Evolutionary conservation across 2,329 filamentous ascomycete species (phyloP).

Genomic region (Alternaria sp.): DNA sequence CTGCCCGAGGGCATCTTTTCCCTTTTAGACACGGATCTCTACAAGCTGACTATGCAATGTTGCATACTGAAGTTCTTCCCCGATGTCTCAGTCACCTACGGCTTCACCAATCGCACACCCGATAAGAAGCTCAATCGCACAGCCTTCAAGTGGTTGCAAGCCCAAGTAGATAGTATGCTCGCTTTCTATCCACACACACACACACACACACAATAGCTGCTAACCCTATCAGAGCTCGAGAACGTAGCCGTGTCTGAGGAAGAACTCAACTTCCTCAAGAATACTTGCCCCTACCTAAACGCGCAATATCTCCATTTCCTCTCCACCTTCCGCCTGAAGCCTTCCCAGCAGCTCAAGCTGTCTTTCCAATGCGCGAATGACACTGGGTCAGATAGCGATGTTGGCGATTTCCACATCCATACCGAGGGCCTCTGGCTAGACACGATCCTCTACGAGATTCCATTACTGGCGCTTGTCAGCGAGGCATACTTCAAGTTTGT

Average conservation of each 20-base stretch:
- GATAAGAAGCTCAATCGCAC: slow-evolving; percentile 87
- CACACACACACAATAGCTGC: neutral
- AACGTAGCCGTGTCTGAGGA: slow-evolving; percentile 81
- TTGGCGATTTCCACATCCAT: slow-evolving; percentile 78
- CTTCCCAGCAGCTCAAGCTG: slow-evolving; percentile 78
- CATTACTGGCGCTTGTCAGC: slow-evolving; percentile 86
- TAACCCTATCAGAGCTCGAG: slow-evolving; percentile 70
- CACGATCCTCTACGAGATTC: slow-evolving; percentile 98
- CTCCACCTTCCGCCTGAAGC: slow-evolving; percentile 79
- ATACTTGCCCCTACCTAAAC: slow-evolving; percentile 81
- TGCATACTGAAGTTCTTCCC: slow-evolving; percentile 88
- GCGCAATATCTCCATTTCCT: slow-evolving; percentile 82
- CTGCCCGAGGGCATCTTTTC: slow-evolving; percentile 54
- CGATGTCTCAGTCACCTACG: slow-evolving; percentile 81
- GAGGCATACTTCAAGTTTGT: slow-evolving; percentile 98
- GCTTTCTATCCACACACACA: neutral
- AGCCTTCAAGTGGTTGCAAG: slow-evolving; percentile 84
- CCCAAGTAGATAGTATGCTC: slow-evolving; percentile 77
- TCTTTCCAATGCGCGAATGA: slow-evolving; percentile 67
- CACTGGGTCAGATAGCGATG: slow-evolving; percentile 68
- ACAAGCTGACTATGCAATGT: slow-evolving; percentile 99
- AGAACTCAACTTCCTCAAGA: slow-evolving; percentile 80
- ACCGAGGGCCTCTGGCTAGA: slow-evolving; percentile 89
- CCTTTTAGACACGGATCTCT: slow-evolving; percentile 71
- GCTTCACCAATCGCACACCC: slow-evolving; percentile 93